A percentile compares a stretch with the other conserved stretches of the same genome.
Evolutionary conservation across 225 moss, liverwort and hornwort genomes (phyloP).

Genomic region (Climacium dendroides): DNA sequence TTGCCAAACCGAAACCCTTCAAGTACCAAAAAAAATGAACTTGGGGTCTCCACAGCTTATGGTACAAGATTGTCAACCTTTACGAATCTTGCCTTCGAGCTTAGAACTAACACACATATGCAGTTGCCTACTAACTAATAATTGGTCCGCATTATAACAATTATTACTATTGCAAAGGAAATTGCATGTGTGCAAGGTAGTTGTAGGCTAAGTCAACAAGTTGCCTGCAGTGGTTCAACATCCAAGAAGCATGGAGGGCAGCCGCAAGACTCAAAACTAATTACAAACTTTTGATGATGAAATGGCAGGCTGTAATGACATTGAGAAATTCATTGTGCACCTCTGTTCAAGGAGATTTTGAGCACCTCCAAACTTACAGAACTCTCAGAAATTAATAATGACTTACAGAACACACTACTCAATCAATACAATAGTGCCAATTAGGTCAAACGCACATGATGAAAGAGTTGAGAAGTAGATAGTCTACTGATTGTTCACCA

Average conservation of each 20-base stretch:
- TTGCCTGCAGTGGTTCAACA: not conserved
- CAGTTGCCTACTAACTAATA: not conserved
- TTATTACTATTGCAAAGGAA: not conserved
- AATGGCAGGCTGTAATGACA: not conserved
- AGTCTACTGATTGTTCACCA: not conserved
- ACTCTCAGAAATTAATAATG: not conserved
- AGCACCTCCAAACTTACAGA: not conserved
- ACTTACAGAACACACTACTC: not conserved
- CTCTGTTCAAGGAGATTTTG: not conserved
- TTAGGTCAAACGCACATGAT: not conserved
- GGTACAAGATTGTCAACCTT: not conserved
- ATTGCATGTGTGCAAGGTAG: not conserved
- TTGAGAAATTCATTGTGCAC: not conserved
- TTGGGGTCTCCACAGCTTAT: not conserved
- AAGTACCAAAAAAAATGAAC: not conserved
- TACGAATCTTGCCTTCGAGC: not conserved
- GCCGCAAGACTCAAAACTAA: not conserved
- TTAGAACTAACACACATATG: not conserved
- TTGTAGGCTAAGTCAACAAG: not conserved
- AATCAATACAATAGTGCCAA: not conserved
- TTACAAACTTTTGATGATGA: not conserved
- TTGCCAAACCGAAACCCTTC: not conserved
- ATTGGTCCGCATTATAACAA: not conserved
- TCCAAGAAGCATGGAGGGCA: not conserved
- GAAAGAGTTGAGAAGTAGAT: not conserved